Conservation (phyloP, 148 eudicot genomes). For the Rhododendron molle region DNA sequence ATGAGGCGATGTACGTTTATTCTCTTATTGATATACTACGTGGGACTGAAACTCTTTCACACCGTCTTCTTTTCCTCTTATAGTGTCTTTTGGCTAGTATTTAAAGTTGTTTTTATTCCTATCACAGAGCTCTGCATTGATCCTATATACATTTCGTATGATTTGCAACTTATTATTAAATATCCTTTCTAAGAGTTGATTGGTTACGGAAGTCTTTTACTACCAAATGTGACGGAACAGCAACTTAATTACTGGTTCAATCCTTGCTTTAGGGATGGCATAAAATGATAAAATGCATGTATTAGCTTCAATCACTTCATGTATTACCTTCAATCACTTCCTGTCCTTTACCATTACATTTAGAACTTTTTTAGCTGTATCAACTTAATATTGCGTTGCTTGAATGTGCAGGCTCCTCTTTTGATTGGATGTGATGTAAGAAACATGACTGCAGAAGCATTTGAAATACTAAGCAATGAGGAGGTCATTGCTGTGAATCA, state of each 20-base stretch:
- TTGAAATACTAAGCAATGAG: conserved; percentile 58
- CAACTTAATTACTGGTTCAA: neutral
- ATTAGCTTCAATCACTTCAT: no score
- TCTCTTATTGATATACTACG: neutral
- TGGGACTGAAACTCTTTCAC: neutral
- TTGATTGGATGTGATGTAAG: conserved; percentile 92
- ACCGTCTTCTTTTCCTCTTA: no score
- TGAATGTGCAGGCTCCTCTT: conserved; percentile 70
- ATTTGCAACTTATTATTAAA: neutral
- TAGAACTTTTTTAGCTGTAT: neutral
- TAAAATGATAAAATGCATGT: neutral
- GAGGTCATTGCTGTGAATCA: conserved; percentile 93
- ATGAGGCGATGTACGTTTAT: neutral
- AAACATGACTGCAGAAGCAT: conserved; percentile 87
- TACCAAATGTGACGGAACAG: neutral
- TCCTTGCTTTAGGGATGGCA: neutral
- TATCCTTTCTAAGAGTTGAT: neutral
- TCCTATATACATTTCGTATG: neutral
- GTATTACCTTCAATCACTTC: neutral
- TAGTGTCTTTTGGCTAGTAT: neutral
- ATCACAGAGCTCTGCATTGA: neutral
- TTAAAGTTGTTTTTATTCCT: no score
- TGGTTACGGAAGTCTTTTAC: neutral
- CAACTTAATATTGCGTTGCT: conserved; percentile 3
- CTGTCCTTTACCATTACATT: neutral